Evolutionary conservation across 148 eudicot species (phyloP).

Genomic region (Polygonum aviculare): DNA sequence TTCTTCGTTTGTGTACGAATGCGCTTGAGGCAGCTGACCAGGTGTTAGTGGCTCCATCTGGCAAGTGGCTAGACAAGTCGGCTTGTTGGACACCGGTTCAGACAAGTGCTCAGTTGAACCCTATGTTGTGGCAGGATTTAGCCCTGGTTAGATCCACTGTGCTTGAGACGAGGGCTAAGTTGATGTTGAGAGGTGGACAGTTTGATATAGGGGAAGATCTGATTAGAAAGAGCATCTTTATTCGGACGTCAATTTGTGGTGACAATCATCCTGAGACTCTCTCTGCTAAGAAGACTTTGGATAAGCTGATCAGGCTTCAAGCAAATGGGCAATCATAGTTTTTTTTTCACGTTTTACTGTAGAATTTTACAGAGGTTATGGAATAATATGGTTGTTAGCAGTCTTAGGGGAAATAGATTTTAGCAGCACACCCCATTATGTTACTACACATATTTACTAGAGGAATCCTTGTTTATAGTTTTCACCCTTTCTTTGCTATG

Average conservation of each 20-base stretch:
- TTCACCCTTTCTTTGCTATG: background rate
- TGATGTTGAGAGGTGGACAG: conserved; percentile 90
- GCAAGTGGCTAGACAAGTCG: conserved; percentile 78
- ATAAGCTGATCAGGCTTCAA: conserved; percentile 73
- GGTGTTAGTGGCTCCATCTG: conserved; percentile 74
- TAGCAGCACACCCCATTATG: background rate
- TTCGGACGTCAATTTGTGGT: conserved; percentile 82
- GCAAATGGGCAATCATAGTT: conserved; percentile 72
- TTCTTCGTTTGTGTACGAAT: conserved; percentile 76
- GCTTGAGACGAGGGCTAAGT: conserved; percentile 87
- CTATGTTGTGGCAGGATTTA: conserved; percentile 82
- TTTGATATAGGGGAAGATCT: conserved; percentile 85
- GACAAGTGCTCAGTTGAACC: conserved; percentile 83
- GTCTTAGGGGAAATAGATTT: background rate
- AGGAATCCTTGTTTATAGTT: background rate
- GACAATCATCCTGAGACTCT: conserved; percentile 80
- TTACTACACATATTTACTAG: background rate
- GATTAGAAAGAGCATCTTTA: conserved; percentile 80
- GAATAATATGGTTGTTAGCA: background rate
- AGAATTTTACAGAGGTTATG: background rate
- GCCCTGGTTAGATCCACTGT: conserved; percentile 78
- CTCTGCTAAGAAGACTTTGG: conserved; percentile 74
- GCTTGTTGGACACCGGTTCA: conserved; percentile 88
- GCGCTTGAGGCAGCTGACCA: conserved; percentile 88
- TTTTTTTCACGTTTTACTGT: conserved; percentile 18